These are phyloP conservation scores for Penicillium brasilianum DNA, from an alignment of 2,329 filamentous ascomycete species.

Conservation along the genomic window DNA sequence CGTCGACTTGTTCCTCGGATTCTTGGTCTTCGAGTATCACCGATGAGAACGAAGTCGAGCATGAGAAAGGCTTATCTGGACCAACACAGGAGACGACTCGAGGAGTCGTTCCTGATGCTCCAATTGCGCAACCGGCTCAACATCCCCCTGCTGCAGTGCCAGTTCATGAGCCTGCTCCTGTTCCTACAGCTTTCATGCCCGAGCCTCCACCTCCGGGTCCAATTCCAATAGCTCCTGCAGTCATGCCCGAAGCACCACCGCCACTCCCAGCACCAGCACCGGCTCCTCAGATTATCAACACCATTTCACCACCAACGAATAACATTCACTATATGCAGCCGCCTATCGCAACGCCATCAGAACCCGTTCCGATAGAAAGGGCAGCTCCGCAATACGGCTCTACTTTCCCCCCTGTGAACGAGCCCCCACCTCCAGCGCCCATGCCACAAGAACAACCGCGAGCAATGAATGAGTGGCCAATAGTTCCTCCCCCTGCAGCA, in stretches of 20 bases:
- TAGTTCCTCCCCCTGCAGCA: not conserved
- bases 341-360: constrained; percentile 56
- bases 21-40: constrained; percentile 22
- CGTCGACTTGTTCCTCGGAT: constrained; percentile 14
- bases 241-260: constrained; percentile 5
- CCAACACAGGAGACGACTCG: not conserved
- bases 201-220: constrained; percentile 10
- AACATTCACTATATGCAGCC: constrained; percentile 28
- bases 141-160: constrained; percentile 9
- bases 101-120: not conserved
- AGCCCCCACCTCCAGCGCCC: constrained; percentile 40
- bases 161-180: constrained; percentile 5
- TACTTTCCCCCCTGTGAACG: constrained; percentile 62
- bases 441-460: constrained; percentile 9
- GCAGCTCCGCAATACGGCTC: constrained; percentile 56
- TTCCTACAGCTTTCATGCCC: constrained; percentile 4
- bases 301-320: constrained; percentile 18
- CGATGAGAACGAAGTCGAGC: constrained; percentile 24
- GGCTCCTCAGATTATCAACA: constrained; percentile 17
- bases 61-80: constrained; percentile 19
- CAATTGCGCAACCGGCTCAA: not conserved
- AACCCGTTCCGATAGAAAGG: constrained; percentile 36
- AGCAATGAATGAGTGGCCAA: not conserved
- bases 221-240: not conserved
- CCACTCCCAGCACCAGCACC: not conserved